These are phyloP conservation scores for Leccinum olivaceopallidum DNA, from an alignment of 768 basidiomycete species.

Conservation along the genomic window DNA sequence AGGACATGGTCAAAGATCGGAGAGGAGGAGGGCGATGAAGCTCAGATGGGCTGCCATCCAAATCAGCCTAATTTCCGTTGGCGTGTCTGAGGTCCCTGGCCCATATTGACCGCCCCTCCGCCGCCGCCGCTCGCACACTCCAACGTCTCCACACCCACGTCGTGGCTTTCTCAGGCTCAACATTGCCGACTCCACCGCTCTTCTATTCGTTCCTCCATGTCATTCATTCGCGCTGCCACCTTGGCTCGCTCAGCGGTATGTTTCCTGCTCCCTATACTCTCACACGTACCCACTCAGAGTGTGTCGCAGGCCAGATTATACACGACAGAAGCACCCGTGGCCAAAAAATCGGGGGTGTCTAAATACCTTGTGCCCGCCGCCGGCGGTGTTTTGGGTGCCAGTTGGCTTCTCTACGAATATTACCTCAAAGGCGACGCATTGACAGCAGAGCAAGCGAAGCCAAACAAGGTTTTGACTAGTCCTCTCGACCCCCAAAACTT, in stretches of 20 bases:
- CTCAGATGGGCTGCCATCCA: conserved; percentile 5
- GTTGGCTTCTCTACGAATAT: conserved; percentile 52
- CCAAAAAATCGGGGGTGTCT: conserved; percentile 51
- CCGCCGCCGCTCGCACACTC: background rate
- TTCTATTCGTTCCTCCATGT: conserved; percentile 36
- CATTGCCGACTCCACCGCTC: background rate
- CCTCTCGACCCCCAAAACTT: conserved; percentile 76
- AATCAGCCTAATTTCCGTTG: conserved; percentile 16
- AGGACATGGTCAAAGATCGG: conserved; percentile 60
- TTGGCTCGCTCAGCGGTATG: conserved; percentile 46
- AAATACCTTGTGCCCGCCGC: conserved; percentile 39
- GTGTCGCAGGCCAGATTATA: conserved; percentile 42
- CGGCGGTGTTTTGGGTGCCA: conserved; percentile 39
- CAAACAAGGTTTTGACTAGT: conserved; percentile 49
- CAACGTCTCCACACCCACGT: background rate
- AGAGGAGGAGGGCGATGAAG: conserved; percentile 3
- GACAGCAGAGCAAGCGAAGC: conserved; percentile 37
- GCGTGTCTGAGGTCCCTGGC: conserved; percentile 26
- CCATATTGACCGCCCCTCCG: background rate
- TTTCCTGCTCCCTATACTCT: background rate
- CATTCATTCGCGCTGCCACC: conserved; percentile 40
- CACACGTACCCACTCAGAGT: background rate
- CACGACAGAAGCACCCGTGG: conserved; percentile 44
- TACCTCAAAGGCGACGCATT: conserved; percentile 31
- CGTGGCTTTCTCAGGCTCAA: conserved; percentile 17